A percentile compares a stretch with the other conserved stretches of the same genome.
Evolutionary conservation across 305 asterid species (phyloP).

Genomic region (Solanum hybrid): DNA sequence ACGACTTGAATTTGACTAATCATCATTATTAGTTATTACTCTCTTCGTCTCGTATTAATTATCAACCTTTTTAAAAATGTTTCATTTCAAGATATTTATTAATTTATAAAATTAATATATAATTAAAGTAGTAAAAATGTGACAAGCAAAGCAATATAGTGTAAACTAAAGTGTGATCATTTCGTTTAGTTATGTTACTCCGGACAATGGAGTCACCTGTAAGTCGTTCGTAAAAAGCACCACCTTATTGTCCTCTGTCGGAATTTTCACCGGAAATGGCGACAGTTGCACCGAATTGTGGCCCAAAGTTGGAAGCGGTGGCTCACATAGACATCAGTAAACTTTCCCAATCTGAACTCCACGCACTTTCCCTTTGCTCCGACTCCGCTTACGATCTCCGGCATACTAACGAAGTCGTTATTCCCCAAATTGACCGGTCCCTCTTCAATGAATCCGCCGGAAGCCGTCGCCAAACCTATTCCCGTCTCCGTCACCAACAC

Average conservation of each 20-base stretch:
- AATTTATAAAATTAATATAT: no score
- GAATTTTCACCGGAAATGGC: background rate
- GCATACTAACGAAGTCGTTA: slow-evolving; percentile 45
- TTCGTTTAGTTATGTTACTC: background rate
- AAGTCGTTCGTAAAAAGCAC: background rate
- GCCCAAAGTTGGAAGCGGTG: slow-evolving; percentile 34
- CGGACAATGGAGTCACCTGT: background rate
- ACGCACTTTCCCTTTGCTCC: slow-evolving; percentile 61
- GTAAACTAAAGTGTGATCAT: background rate
- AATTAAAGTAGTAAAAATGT: background rate
- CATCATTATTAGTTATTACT: background rate
- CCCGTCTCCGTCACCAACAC: slow-evolving; percentile 24
- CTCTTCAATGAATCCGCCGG: slow-evolving; percentile 84
- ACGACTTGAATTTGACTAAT: background rate
- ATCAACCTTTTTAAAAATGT: background rate
- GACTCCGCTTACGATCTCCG: slow-evolving; percentile 41
- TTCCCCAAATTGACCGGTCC: slow-evolving; percentile 58
- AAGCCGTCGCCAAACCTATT: slow-evolving; percentile 77
- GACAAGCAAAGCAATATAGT: background rate
- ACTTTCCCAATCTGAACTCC: slow-evolving; percentile 72
- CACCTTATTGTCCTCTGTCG: background rate
- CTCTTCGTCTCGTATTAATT: background rate
- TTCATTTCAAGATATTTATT: background rate
- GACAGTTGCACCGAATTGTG: background rate
- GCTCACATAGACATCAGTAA: slow-evolving; percentile 38